Conservation (phyloP, 2,329 filamentous ascomycete genomes). For the Corniculantispora saksenae region DNA sequence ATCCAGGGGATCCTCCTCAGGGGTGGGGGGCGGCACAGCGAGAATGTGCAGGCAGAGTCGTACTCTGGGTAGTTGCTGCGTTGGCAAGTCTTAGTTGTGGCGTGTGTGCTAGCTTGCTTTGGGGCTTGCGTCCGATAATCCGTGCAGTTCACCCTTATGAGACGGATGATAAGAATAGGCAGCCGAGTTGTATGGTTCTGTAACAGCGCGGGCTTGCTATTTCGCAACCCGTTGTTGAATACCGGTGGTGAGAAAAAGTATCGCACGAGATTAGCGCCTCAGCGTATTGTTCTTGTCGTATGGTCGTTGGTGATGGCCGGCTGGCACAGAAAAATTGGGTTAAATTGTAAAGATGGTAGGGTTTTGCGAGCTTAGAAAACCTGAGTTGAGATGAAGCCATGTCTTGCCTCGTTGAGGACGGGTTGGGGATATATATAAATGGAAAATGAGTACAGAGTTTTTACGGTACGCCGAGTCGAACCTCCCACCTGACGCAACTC, state of each 20-base stretch:
- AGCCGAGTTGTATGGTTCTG: no score
- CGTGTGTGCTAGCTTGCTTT: slow-evolving; percentile 3
- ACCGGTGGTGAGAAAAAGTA: no score
- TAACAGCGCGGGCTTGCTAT: not conserved
- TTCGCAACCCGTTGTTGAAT: not conserved
- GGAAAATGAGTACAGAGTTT: not conserved
- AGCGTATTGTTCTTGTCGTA: no score
- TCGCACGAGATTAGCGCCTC: no score
- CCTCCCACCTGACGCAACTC: not conserved
- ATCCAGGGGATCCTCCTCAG: slow-evolving; percentile 3
- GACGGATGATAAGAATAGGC: no score
- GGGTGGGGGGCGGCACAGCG: not conserved
- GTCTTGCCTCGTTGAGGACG: no score
- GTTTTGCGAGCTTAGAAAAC: no score
- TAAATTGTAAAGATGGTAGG: no score
- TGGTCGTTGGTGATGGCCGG: no score
- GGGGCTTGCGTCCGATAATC: slow-evolving; percentile 3
- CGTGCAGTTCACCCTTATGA: no score
- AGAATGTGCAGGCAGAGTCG: slow-evolving; percentile 3
- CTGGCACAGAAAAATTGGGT: no score
- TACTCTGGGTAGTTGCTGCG: not conserved
- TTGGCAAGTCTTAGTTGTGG: not conserved
- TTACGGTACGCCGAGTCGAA: not conserved
- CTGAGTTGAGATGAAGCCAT: no score
- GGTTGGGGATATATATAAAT: not conserved